Percentiles rank a stretch among this genome's conserved stretches.
phyloP scores from a whole-genome alignment of 345 rosid genomes.

The Cochlearia excelsa region DNA sequence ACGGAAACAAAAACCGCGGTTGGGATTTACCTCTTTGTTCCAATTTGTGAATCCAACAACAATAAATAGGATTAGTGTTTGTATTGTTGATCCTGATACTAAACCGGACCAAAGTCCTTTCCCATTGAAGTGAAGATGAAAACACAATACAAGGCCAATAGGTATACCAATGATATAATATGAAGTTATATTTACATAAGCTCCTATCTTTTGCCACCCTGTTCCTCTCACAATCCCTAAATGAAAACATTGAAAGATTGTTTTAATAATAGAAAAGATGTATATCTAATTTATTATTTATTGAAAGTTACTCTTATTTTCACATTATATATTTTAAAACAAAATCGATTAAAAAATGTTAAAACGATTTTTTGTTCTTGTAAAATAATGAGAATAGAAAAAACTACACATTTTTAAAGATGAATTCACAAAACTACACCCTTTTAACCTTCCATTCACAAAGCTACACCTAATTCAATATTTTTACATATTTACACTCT shows the following conservation, averaged over 20 bases:
- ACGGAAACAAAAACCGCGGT: not conserved
- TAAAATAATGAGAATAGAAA: too few species aligned
- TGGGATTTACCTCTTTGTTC: slow-evolving; percentile 48
- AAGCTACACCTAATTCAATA: too few species aligned
- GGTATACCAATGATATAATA: slow-evolving; percentile 60
- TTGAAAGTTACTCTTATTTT: too few species aligned
- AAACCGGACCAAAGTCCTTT: slow-evolving; percentile 65
- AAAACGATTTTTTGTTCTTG: too few species aligned
- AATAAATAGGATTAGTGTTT: slow-evolving; percentile 40
- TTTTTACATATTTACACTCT: too few species aligned
- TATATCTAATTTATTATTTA: too few species aligned
- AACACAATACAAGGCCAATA: slow-evolving; percentile 41
- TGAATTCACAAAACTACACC: too few species aligned
- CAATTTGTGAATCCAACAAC: slow-evolving; percentile 51
- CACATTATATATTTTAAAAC: too few species aligned
- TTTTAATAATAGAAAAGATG: too few species aligned
- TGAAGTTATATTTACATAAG: slow-evolving; percentile 56
- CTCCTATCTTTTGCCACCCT: slow-evolving; percentile 68
- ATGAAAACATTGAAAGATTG: not conserved
- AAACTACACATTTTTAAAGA: too few species aligned
- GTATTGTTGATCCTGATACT: slow-evolving; percentile 46
- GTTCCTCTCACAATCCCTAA: slow-evolving; percentile 66
- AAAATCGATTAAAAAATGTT: too few species aligned
- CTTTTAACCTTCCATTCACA: too few species aligned
- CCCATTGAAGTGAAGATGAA: slow-evolving; percentile 42